These are phyloP conservation scores for Melanomma pulvis-pyrius DNA, from an alignment of 495 filamentous ascomycete species.

Conservation along the genomic window DNA sequence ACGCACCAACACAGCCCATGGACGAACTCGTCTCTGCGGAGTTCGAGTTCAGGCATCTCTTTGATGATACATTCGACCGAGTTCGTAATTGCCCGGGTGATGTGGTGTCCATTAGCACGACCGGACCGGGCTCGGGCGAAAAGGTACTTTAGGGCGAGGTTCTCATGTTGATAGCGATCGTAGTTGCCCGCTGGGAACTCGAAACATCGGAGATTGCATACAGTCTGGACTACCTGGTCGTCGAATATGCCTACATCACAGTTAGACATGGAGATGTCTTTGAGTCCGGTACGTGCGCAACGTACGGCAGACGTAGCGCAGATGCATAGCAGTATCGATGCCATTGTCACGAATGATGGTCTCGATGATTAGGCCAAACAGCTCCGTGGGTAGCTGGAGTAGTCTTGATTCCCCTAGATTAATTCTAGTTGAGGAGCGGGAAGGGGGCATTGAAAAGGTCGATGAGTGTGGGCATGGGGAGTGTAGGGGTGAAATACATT, in stretches of 20 bases:
- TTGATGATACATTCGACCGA: neutral
- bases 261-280: neutral
- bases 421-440: neutral
- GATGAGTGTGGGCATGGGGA: neutral
- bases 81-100: neutral
- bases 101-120: neutral
- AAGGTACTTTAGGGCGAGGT: neutral
- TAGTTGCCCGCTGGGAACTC: neutral
- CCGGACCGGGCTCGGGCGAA: neutral
- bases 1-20: neutral
- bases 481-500: too few relatives aligned
- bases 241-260: neutral
- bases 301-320: slow-evolving; percentile 10
- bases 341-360: neutral
- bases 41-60: neutral
- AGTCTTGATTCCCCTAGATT: neutral
- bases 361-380: neutral
- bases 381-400: neutral
- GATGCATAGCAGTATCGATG: neutral
- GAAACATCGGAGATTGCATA: neutral
- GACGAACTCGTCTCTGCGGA: neutral
- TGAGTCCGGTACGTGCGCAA: neutral
- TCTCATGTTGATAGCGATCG: slow-evolving; percentile 2
- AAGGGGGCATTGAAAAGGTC: neutral
- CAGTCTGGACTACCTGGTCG: neutral